Conservation (phyloP, 2,329 filamentous ascomycete genomes). For the Beauveria caledonica region DNA sequence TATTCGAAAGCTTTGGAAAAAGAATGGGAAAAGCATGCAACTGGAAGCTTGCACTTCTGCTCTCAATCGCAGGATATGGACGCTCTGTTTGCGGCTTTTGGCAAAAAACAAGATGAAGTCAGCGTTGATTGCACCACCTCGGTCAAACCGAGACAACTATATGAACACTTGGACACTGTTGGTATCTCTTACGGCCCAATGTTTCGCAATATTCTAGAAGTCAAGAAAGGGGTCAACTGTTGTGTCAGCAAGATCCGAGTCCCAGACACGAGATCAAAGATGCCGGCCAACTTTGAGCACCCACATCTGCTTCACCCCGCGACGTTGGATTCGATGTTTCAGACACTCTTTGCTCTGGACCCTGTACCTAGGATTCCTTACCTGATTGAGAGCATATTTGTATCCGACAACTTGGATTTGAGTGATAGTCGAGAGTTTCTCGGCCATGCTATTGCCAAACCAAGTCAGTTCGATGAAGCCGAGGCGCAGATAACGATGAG, state of each 20-base stretch:
- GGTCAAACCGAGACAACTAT: slow-evolving; percentile 37
- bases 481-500: slow-evolving; percentile 37
- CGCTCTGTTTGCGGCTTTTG: slow-evolving; percentile 16
- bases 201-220: slow-evolving; percentile 39
- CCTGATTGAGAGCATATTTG: slow-evolving; percentile 35
- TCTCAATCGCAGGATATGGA: slow-evolving; percentile 17
- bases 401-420: slow-evolving; percentile 32
- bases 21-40: slow-evolving; percentile 36
- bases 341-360: slow-evolving; percentile 40
- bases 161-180: slow-evolving; percentile 40
- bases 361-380: slow-evolving; percentile 42
- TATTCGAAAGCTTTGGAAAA: slow-evolving; percentile 35
- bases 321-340: slow-evolving; percentile 49
- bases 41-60: slow-evolving; percentile 23
- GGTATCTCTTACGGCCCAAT: slow-evolving; percentile 44
- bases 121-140: slow-evolving; percentile 23
- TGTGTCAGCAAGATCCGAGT: slow-evolving; percentile 33
- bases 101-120: slow-evolving; percentile 18
- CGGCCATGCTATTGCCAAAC: slow-evolving; percentile 33
- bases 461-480: slow-evolving; percentile 29
- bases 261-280: slow-evolving; percentile 41
- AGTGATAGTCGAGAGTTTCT: slow-evolving; percentile 27
- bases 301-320: slow-evolving; percentile 49
- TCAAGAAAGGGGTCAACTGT: slow-evolving; percentile 23
- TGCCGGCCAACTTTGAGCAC: slow-evolving; percentile 47